Evolutionary conservation across 768 basidiomycete genomes (phyloP).

Genomic region (Dentipellis fragilis): DNA sequence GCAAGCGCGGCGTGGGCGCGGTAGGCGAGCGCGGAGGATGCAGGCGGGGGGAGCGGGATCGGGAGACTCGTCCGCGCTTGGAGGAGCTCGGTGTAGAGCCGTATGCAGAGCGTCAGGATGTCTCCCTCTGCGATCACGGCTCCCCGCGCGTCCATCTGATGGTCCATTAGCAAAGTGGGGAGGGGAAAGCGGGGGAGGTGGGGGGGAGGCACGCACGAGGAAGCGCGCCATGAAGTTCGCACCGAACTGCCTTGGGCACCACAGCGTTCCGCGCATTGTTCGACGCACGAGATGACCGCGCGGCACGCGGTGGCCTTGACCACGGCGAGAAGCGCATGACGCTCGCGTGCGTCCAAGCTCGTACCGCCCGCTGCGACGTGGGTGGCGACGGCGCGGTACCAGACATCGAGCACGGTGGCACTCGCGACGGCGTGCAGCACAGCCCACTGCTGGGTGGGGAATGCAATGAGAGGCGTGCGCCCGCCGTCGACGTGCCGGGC

Average conservation of each 20-base stretch:
- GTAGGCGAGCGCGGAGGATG: constrained; percentile 6
- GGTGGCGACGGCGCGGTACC: constrained; percentile 5
- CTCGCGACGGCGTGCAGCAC: constrained; percentile 4
- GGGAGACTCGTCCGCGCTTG: constrained; percentile 9
- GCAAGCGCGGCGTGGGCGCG: constrained; percentile 5
- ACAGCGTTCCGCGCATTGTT: constrained; percentile 7
- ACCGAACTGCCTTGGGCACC: constrained; percentile 9
- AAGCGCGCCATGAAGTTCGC: constrained; percentile 3
- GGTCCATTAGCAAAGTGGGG: not conserved
- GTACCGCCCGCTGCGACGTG: not conserved
- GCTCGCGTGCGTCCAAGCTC: not conserved
- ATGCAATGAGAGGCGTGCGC: not conserved
- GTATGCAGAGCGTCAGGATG: constrained; percentile 15
- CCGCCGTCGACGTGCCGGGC: not conserved
- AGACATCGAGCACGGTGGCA: not conserved
- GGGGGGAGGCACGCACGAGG: not conserved
- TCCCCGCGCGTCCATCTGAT: not conserved
- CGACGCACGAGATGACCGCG: constrained; percentile 1
- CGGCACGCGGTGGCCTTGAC: constrained; percentile 6
- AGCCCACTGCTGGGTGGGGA: constrained; percentile 5
- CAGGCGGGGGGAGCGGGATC: constrained; percentile 1
- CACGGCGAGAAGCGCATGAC: constrained; percentile 4
- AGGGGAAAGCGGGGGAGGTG: no score
- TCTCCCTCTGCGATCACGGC: constrained; percentile 17
- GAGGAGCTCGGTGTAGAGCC: constrained; percentile 14